A percentile compares a stretch with the other conserved stretches of the same genome.
These are phyloP conservation scores for Fusarium newnesense DNA, from an alignment of 2,329 filamentous ascomycete species.

Conservation along the genomic window DNA sequence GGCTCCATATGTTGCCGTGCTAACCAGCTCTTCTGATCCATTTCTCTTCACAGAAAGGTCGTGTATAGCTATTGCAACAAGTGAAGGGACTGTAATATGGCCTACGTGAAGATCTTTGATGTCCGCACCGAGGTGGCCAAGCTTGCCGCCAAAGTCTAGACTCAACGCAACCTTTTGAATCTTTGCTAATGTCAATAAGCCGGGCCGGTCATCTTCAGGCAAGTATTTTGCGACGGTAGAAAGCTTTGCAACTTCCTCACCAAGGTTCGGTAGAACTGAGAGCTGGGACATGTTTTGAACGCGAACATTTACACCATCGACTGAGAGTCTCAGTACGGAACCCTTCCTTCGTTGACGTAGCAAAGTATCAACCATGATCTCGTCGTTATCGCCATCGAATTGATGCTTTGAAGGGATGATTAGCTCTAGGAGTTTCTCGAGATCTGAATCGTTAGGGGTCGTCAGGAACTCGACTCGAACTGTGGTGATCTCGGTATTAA, in stretches of 20 bases:
- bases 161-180: constrained; percentile 71
- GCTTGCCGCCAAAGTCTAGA: constrained; percentile 71
- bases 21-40: constrained; percentile 75
- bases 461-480: constrained; percentile 78
- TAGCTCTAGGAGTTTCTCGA: constrained; percentile 83
- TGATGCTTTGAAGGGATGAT: constrained; percentile 93
- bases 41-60: constrained; percentile 72
- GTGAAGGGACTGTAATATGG: constrained; percentile 85
- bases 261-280: constrained; percentile 74
- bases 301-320: constrained; percentile 72
- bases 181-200: constrained; percentile 78
- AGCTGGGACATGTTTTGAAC: constrained; percentile 74
- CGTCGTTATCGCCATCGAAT: constrained; percentile 85
- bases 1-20: constrained; percentile 53
- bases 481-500: constrained; percentile 70
- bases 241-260: constrained; percentile 82
- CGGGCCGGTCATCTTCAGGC: constrained; percentile 93
- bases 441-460: constrained; percentile 79
- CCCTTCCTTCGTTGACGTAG: constrained; percentile 88
- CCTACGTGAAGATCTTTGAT: constrained; percentile 74
- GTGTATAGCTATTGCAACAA: constrained; percentile 81
- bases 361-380: constrained; percentile 93
- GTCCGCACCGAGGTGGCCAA: constrained; percentile 72
- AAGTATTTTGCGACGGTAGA: constrained; percentile 93
- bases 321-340: constrained; percentile 76